Evolutionary conservation across 176 grass and related monocot species (phyloP).

Genomic region (Ensete glaucum): DNA sequence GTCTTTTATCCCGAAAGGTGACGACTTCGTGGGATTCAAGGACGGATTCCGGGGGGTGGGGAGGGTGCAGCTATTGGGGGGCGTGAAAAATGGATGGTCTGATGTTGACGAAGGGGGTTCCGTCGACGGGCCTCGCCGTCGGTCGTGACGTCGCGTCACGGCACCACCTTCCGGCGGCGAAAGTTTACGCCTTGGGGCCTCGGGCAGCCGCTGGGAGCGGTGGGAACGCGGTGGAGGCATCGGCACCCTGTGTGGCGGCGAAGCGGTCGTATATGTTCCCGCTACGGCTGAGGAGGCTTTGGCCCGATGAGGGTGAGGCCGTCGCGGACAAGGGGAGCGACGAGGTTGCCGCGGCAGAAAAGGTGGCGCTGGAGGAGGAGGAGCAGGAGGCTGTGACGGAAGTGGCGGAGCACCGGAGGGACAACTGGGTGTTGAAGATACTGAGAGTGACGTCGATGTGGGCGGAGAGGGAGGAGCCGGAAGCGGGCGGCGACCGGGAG

Average conservation of each 20-base stretch:
- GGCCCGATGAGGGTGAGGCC: slow-evolving; percentile 17
- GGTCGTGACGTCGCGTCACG: slow-evolving; percentile 10
- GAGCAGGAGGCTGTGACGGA: too few relatives aligned
- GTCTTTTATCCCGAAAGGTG: too few relatives aligned
- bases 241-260: background rate
- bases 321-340: slow-evolving; percentile 13
- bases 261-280: slow-evolving; percentile 4
- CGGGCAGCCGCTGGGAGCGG: background rate
- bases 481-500: background rate
- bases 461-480: slow-evolving; percentile 15
- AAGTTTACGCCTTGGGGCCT: slow-evolving; percentile 7
- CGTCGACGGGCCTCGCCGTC: slow-evolving; percentile 14
- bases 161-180: slow-evolving; percentile 6
- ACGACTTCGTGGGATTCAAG: too few relatives aligned
- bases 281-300: slow-evolving; percentile 16
- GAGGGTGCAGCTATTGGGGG: too few relatives aligned
- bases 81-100: slow-evolving; percentile 43
- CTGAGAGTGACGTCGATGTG: slow-evolving; percentile 59
- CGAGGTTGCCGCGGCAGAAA: background rate
- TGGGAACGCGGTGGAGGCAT: background rate
- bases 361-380: background rate
- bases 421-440: slow-evolving; percentile 83
- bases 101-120: slow-evolving; percentile 33
- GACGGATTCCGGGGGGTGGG: too few relatives aligned
- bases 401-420: slow-evolving; percentile 4